phyloP scores from a whole-genome alignment of 768 basidiomycete genomes.

The Hortiboletus flavorubellus region DNA sequence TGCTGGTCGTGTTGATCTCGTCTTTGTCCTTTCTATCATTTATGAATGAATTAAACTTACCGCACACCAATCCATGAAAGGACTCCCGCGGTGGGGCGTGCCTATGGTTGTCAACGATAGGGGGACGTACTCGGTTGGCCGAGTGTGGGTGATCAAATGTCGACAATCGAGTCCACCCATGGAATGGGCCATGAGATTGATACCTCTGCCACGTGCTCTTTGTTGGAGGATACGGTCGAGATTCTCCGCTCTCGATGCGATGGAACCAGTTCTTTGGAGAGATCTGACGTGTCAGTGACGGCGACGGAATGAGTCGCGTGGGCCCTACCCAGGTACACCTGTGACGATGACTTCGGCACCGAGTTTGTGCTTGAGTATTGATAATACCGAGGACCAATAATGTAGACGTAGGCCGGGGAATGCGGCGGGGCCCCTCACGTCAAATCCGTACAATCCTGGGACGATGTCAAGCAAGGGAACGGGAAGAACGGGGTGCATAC shows the following conservation, averaged over 20 bases:
- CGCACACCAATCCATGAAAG: conserved; percentile 99
- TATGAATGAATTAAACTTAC: conserved; percentile 40
- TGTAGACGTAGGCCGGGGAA: conserved; percentile 85
- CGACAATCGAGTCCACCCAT: conserved; percentile 98
- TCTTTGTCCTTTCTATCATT: conserved; percentile 11
- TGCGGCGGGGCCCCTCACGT: conserved; percentile 77
- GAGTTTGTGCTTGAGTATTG: conserved; percentile 71
- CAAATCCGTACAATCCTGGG: conserved; percentile 91
- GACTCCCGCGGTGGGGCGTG: conserved; percentile 94
- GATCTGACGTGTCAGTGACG: background rate
- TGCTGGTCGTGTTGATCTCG: conserved; percentile 44
- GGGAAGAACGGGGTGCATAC: conserved; percentile 36
- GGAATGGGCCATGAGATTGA: conserved; percentile 95
- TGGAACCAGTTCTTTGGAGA: conserved; percentile 75
- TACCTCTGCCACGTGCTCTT: conserved; percentile 66
- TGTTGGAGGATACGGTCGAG: conserved; percentile 69
- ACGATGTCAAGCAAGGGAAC: background rate
- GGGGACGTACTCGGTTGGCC: conserved; percentile 79
- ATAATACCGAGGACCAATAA: conserved; percentile 91
- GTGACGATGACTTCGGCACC: conserved; percentile 97
- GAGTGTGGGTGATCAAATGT: conserved; percentile 83
- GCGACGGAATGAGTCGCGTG: background rate
- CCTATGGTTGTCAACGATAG: conserved; percentile 84
- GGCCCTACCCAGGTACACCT: conserved; percentile 81
- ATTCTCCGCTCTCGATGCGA: conserved; percentile 72